Percentiles rank a stretch among this genome's conserved stretches.
These are phyloP conservation scores for Plasmodium relictum DNA, from an alignment of 169 alveolate genomes.

Conservation along the genomic window DNA sequence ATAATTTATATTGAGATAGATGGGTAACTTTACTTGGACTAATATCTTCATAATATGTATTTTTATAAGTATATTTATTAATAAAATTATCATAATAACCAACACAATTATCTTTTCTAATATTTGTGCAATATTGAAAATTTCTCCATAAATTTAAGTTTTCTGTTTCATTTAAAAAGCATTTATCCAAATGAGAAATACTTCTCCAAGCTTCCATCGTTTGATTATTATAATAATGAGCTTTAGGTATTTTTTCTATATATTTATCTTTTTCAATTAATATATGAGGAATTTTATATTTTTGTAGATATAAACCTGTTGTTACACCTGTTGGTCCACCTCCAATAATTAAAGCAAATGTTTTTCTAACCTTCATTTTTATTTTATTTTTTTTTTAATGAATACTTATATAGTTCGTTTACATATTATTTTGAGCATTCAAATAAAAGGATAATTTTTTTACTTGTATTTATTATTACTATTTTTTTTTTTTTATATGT, in stretches of 20 bases:
- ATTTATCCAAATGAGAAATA: slow-evolving; percentile 74
- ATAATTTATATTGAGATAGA: slow-evolving; percentile 88
- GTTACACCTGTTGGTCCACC: slow-evolving; percentile 96
- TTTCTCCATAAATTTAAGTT: slow-evolving; percentile 56
- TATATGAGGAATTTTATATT: slow-evolving; percentile 87
- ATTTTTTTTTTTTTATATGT: neutral
- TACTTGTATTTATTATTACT: too few species aligned
- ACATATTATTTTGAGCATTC: neutral
- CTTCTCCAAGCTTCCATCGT: slow-evolving; percentile 91
- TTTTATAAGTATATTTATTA: slow-evolving; percentile 80
- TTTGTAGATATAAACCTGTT: slow-evolving; percentile 88
- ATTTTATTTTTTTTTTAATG: too few species aligned
- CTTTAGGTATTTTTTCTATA: slow-evolving; percentile 90
- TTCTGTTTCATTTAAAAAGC: slow-evolving; percentile 78
- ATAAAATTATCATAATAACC: slow-evolving; percentile 18
- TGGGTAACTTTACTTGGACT: slow-evolving; percentile 89
- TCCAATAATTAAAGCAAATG: slow-evolving; percentile 92
- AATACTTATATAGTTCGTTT: neutral
- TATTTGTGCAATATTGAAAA: slow-evolving; percentile 79
- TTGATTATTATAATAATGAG: slow-evolving; percentile 93
- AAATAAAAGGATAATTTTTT: too few species aligned
- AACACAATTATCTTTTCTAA: slow-evolving; percentile 38
- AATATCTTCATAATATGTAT: slow-evolving; percentile 83
- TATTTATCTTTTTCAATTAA: slow-evolving; percentile 86
- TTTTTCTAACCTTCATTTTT: slow-evolving; percentile 68